A percentile compares a stretch with the other conserved stretches of the same genome.
Conservation (phyloP, 2,329 filamentous ascomycete genomes). For the Eurotiales sp. region DNA sequence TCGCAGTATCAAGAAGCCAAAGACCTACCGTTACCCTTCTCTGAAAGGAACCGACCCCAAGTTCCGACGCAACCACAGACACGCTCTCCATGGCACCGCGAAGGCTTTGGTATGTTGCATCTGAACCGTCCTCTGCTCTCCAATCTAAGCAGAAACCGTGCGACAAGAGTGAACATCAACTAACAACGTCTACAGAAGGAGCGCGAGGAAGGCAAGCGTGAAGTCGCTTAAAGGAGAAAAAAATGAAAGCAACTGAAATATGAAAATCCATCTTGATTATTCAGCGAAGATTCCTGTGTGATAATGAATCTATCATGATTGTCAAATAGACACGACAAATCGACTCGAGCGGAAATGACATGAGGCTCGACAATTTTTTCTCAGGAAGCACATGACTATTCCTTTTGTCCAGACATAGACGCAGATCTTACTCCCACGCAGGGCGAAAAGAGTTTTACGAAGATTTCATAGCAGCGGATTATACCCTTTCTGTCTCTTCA, state of each 20-base stretch:
- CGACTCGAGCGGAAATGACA: conserved; percentile 6
- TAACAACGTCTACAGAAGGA: conserved; percentile 70
- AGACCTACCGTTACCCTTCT: conserved; percentile 97
- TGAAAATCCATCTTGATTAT: conserved; percentile 7
- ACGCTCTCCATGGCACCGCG: conserved; percentile 98
- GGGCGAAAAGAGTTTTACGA: too few relatives aligned
- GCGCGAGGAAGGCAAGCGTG: conserved; percentile 92
- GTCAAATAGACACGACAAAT: conserved; percentile 17
- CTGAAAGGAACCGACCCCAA: conserved; percentile 99
- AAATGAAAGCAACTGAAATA: conserved; percentile 16
- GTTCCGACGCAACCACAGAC: conserved; percentile 99
- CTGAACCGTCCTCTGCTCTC: background rate
- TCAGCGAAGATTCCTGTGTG: conserved; percentile 10
- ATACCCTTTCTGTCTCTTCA: background rate
- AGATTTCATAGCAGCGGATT: too few relatives aligned
- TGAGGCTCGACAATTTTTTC: conserved; percentile 7
- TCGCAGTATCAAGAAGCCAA: conserved; percentile 98
- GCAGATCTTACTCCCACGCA: background rate
- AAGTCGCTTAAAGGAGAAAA: conserved; percentile 63
- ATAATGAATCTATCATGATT: conserved; percentile 10
- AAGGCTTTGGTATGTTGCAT: conserved; percentile 82
- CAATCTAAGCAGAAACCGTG: background rate
- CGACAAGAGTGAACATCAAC: conserved; percentile 16
- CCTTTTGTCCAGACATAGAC: conserved; percentile 5
- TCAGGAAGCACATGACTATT: background rate